Evolutionary conservation across 345 rosid genomes (phyloP), one percentile per base, ranked within the genome.

Genomic region (Hibiscus tridactylites): DNA sequence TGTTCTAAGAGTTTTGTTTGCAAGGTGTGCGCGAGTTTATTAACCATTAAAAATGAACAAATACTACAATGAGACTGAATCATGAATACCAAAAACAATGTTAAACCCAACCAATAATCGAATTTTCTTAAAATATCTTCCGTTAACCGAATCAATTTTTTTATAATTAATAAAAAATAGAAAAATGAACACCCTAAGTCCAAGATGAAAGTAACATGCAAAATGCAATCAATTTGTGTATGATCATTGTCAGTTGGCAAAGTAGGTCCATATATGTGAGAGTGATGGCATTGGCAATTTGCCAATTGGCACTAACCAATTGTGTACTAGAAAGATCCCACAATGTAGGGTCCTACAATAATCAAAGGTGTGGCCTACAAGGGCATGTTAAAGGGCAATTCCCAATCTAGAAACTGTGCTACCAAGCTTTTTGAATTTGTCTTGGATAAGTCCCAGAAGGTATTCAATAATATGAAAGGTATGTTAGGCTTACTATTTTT

Each of bases 301-400:
- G 57, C 21, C 57, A 50, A 61, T 35, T 29, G 39, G 28, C 66
- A 6, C 33, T 52, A 29, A 68, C 61, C 58, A 67, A 49, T 16
- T 29, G 0, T 50, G 53, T 29, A 52, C 61, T 9, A 35, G 11
- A 54, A 44, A 42, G 8, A 56, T 3, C 73, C 24, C 60, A 62
- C 9, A 54, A 49, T 5, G 59, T 52, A 46, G 47, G 65, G 60
- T 44, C 65, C 70, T 52, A 21, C 70, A 60, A 9, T 56, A 49
- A 78, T 37, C 63, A 77, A 67, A 67, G 65, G 42, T 49, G 81
- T 71, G 81, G 65, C 21, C 75, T 67, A 33, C 3, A 5, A 12
- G 50, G 16, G 26, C 29, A 44, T 24, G 61, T 64, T 58, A 3
- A 70, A 68, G 66, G 71, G 11, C 71, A 31, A 19, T 71, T 74